Evolutionary conservation across 306 rosid species (phyloP).

Genomic region (Sechiopsis laciniata): DNA sequence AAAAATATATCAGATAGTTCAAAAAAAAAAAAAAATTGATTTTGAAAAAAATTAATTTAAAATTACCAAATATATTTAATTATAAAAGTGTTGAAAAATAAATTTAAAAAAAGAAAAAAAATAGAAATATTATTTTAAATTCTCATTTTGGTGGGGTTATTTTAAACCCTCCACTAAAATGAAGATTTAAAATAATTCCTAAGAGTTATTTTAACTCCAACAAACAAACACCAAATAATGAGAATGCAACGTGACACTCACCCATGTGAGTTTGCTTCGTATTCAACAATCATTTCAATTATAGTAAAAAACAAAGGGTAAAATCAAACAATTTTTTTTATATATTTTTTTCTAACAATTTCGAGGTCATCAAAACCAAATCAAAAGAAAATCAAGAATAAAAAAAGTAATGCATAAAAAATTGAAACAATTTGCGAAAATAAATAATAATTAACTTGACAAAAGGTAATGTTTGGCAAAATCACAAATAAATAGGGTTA

Average conservation of each 20-base stretch:
- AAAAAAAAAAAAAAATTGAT: too few relatives aligned
- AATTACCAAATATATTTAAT: too few relatives aligned
- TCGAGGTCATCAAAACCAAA: constrained; percentile 1
- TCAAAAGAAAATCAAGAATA: not conserved
- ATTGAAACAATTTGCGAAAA: not conserved
- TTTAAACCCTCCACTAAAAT: too few relatives aligned
- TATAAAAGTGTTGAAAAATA: too few relatives aligned
- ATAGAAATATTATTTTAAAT: too few relatives aligned
- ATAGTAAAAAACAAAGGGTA: not conserved
- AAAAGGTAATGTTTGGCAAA: not conserved
- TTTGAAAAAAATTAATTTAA: too few relatives aligned
- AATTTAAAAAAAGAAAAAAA: too few relatives aligned
- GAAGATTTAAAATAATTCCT: too few relatives aligned
- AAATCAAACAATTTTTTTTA: not conserved
- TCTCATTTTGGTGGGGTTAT: too few relatives aligned
- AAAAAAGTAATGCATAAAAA: not conserved
- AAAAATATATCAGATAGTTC: too few relatives aligned
- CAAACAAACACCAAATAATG: too few relatives aligned
- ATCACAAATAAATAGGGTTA: not conserved
- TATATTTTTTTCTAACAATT: not conserved
- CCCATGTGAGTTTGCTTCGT: constrained; percentile 18
- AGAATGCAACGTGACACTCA: constrained; percentile 2
- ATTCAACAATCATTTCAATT: constrained; percentile 17
- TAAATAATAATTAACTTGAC: not conserved
- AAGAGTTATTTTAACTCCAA: too few relatives aligned